These are phyloP conservation scores for Eucalyptus fibrosa DNA, from an alignment of 345 rosid species.

Conservation along the genomic window DNA sequence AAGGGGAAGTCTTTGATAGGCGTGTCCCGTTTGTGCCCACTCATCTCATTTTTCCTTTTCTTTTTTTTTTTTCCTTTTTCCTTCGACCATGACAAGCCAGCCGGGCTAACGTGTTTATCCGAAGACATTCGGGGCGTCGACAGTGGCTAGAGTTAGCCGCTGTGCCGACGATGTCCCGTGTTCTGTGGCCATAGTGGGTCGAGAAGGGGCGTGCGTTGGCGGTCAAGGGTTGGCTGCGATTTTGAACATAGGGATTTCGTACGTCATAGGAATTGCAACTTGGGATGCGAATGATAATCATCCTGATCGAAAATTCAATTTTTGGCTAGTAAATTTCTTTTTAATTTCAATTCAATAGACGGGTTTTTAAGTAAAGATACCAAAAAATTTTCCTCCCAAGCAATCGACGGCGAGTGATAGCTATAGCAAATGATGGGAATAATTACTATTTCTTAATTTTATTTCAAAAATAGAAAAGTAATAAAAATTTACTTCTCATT, in stretches of 20 bases:
- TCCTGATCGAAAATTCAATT: accelerated
- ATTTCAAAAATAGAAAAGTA: no score
- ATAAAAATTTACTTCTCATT: no score
- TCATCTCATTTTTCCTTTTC: not conserved
- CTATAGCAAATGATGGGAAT: accelerated
- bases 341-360: no score
- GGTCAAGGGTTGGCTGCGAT: no score
- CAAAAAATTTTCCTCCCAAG: no score
- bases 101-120: no score
- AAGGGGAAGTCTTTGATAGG: not conserved
- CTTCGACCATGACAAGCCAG: not conserved
- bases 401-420: no score
- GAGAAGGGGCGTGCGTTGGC: not conserved
- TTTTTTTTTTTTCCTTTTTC: not conserved
- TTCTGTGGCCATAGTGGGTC: not conserved
- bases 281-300: no score
- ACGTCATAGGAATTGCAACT: accelerated
- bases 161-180: not conserved
- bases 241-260: no score
- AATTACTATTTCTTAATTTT: no score
- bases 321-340: no score
- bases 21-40: not conserved
- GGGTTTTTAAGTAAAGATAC: no score
- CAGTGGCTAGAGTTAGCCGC: not conserved
- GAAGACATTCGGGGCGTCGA: not conserved